Evolutionary conservation across 2,329 filamentous ascomycete genomes (phyloP), one percentile per base, ranked within the genome.

Genomic region (Aspergillus hortae): DNA sequence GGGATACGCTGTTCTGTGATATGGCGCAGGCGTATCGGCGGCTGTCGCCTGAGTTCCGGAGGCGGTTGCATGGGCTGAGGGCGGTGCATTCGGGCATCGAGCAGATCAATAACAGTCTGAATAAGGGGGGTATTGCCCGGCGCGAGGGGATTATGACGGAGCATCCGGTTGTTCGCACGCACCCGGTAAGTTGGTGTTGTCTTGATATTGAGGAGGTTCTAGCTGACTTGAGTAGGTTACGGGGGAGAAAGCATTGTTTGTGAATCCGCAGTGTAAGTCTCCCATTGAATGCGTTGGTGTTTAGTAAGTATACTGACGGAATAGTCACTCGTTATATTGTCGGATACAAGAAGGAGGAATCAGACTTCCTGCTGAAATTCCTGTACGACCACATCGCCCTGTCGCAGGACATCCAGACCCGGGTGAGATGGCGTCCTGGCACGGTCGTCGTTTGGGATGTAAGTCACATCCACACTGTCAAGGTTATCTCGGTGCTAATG

Each of bases 281-380:
- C 14, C 4, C 6, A 35, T 11, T 14, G n/a, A 17, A 27, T 19
- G 14, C 23, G 19, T 12, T 19, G 14, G 7, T 15, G 5, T 15
- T 14, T 21, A 30, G 1, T 11, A 6, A 23, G 23, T 6, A 5
- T 17, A 19, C 35, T 27, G n/a, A 46, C 23, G 0, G 9, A 15
- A 32, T 33, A 89, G 86, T 94, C 74, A 92, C 89, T 4, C 85
- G 89, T 46, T 79, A 85, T 27, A 92, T 95, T 49, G 82, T 92
- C 1, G 90, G 89, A 11, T 82, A 87, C 64, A 95, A 95, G 74
- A 89, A 90, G 66, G 90, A 95, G 66, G 91, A 95, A 67, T 90
- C 86, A 1, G 90, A 95, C 57, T 79, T 80, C 44, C 75, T 92
- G 9, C 77, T 92, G 53, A 89, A 89, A 63, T 91, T 91, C 74